Conservation (phyloP, 345 rosid species). For the Clarkia xantiana region DNA sequence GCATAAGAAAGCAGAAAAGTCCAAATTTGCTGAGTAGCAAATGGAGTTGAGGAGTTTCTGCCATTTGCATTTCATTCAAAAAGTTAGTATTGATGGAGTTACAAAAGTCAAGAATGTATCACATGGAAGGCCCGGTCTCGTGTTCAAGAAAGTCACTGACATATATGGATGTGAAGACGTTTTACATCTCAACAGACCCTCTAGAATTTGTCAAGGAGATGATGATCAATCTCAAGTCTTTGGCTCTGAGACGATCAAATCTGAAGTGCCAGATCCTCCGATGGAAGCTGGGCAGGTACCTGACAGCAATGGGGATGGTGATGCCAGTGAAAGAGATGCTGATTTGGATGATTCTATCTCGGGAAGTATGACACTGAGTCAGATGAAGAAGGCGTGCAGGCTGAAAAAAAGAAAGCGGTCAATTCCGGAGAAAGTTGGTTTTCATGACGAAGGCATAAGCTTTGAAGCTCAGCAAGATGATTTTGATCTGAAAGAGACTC, state of each 20-base stretch:
- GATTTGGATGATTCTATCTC: slow-evolving; percentile 19
- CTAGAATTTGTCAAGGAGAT: slow-evolving; percentile 13
- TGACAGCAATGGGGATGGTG: background rate
- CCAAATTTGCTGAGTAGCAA: background rate
- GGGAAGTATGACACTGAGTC: slow-evolving; percentile 33
- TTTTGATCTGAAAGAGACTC: slow-evolving; percentile 36
- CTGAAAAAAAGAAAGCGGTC: slow-evolving; percentile 40
- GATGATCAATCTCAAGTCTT: slow-evolving; percentile 12
- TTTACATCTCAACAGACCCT: slow-evolving; percentile 5
- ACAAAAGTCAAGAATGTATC: slow-evolving; percentile 20
- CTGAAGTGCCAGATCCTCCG: slow-evolving; percentile 8
- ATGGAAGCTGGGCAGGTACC: background rate
- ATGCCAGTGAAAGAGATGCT: slow-evolving; percentile 4
- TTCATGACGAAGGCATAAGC: slow-evolving; percentile 7
- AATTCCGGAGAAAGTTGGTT: slow-evolving; percentile 6
- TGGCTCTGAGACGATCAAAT: slow-evolving; percentile 11
- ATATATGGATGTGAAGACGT: slow-evolving; percentile 19
- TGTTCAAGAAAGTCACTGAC: slow-evolving; percentile 29
- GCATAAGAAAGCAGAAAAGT: background rate
- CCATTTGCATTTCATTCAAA: slow-evolving; percentile 33
- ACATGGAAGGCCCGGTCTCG: slow-evolving; percentile 30
- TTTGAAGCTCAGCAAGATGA: slow-evolving; percentile 20
- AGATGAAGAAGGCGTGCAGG: slow-evolving; percentile 35
- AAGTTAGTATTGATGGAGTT: slow-evolving; percentile 23
- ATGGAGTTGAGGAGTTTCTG: slow-evolving; percentile 39